These are phyloP conservation scores for Cronartium ribicola DNA, from an alignment of 1,284 basidiomycete genomes.

Conservation along the genomic window DNA sequence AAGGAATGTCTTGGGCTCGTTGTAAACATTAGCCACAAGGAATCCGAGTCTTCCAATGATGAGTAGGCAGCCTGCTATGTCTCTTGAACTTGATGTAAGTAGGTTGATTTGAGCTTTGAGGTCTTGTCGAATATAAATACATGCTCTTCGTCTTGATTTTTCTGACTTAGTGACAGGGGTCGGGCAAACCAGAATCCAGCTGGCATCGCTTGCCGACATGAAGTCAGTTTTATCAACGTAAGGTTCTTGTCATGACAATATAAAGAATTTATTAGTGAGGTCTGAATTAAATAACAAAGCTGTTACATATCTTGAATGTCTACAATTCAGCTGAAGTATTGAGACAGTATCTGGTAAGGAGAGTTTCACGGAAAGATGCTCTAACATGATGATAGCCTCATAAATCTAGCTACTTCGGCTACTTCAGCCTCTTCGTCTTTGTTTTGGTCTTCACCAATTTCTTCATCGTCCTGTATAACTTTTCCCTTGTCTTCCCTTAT, in stretches of 20 bases:
- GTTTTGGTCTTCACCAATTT: no score
- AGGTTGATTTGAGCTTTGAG: background rate
- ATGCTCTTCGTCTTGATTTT: background rate
- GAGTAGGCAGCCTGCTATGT: background rate
- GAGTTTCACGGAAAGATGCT: background rate
- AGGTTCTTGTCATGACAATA: background rate
- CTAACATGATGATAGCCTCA: no score
- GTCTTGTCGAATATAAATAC: background rate
- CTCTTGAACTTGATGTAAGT: background rate
- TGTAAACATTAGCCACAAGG: background rate
- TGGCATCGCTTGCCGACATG: background rate
- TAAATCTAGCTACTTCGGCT: no score
- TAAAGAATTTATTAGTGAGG: background rate
- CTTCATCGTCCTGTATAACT: background rate
- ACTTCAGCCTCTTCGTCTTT: no score
- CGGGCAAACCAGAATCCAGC: background rate
- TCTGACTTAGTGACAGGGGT: background rate
- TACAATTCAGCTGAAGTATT: background rate
- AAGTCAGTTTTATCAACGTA: background rate
- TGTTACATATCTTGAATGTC: background rate
- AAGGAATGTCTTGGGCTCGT: background rate
- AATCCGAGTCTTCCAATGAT: background rate
- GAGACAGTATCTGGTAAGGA: background rate
- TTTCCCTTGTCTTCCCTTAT: background rate
- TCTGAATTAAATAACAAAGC: background rate